Conservation (phyloP, 495 filamentous ascomycete species). For the Talaromyces stipitatus region DNA sequence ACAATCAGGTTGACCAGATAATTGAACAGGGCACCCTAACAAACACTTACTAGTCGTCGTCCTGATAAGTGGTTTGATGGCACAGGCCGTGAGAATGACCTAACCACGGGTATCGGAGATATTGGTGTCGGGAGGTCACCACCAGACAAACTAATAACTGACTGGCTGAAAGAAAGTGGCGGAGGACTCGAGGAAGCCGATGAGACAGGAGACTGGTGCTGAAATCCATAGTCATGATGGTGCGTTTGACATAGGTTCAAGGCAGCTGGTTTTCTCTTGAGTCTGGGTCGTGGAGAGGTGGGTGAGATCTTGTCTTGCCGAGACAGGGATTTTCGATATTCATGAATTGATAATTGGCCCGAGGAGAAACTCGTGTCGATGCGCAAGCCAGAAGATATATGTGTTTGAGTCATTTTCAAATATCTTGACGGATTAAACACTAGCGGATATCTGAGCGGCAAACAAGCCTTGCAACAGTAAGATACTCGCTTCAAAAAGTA, state of each 20-base stretch:
- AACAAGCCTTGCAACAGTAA: too few species aligned
- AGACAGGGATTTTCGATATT: constrained; percentile 27
- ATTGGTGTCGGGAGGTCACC: constrained; percentile 2
- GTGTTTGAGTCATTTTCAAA: background rate
- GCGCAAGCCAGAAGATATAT: background rate
- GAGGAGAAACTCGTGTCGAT: constrained; percentile 7
- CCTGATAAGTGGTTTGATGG: background rate
- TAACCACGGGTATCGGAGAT: background rate
- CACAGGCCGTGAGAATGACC: background rate
- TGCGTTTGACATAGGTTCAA: constrained; percentile 18
- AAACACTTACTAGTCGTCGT: constrained; percentile 2
- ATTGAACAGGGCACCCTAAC: background rate
- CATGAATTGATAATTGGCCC: constrained; percentile 24
- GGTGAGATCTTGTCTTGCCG: constrained; percentile 20
- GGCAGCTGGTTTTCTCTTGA: constrained; percentile 27
- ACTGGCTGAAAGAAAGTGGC: constrained; percentile 35
- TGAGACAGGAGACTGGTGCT: constrained; percentile 19
- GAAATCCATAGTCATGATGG: background rate
- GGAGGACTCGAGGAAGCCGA: constrained; percentile 33
- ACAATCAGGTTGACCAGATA: background rate
- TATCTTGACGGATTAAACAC: background rate
- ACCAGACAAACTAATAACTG: constrained; percentile 6
- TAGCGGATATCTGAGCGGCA: background rate
- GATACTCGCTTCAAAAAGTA: background rate
- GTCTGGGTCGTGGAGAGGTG: constrained; percentile 18